Conservation (phyloP, 352 stramenopile species). For the Phytophthora rubi region DNA sequence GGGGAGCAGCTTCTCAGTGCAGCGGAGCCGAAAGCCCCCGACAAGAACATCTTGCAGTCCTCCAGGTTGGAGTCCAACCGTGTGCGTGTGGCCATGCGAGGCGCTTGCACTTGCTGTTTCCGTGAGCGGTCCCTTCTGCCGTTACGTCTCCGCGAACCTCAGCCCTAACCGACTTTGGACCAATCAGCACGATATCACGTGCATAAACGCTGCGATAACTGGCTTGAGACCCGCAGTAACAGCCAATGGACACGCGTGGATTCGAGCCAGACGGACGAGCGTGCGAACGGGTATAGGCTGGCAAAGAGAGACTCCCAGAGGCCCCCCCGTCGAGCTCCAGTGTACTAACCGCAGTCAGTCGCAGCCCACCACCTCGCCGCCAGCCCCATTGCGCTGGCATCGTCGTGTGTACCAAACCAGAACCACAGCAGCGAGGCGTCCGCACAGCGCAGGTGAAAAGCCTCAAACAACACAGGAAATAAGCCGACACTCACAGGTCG, state of each 20-base stretch:
- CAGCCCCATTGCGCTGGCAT: conserved; percentile 1
- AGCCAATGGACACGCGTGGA: conserved; percentile 16
- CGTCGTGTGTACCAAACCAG: conserved; percentile 28
- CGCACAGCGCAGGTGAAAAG: neutral
- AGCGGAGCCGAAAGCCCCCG: neutral
- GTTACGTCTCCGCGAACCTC: neutral
- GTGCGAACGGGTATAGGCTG: conserved; percentile 20
- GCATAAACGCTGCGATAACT: neutral
- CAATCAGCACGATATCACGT: neutral
- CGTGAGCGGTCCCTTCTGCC: neutral
- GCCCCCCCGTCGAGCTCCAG: conserved; percentile 15
- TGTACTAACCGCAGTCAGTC: conserved; percentile 27
- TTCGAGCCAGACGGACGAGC: conserved; percentile 31
- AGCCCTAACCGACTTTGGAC: neutral
- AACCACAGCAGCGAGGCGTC: neutral
- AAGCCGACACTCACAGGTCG: neutral
- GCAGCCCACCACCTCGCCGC: conserved; percentile 17
- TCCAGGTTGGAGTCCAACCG: neutral
- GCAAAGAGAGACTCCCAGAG: neutral
- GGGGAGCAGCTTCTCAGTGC: neutral
- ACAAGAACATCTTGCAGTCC: neutral
- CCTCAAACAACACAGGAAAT: neutral
- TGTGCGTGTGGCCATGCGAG: neutral
- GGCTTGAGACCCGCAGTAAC: neutral
- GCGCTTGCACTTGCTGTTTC: neutral